phyloP scores from a whole-genome alignment of 768 basidiomycete species.

The Tephrocybe rancida region DNA sequence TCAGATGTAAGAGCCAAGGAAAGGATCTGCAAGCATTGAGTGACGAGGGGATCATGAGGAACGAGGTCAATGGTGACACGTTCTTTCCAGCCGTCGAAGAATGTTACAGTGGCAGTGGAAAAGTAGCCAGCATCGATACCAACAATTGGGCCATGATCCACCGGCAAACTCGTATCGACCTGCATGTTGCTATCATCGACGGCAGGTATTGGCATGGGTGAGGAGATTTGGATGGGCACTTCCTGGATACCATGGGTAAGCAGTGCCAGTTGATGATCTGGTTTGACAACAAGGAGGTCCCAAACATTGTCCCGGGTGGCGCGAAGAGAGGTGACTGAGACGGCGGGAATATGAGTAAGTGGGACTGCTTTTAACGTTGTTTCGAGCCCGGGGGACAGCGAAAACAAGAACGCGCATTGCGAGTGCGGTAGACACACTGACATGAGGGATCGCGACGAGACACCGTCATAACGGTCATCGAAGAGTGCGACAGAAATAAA shows the following conservation, averaged over 20 bases:
- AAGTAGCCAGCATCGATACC: slow-evolving; percentile 49
- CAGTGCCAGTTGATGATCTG: slow-evolving; percentile 54
- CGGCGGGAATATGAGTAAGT: slow-evolving; percentile 40
- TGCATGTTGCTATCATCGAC: slow-evolving; percentile 23
- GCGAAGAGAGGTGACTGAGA: slow-evolving; percentile 58
- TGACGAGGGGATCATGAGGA: slow-evolving; percentile 57
- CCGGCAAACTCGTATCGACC: slow-evolving; percentile 18
- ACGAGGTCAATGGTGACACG: slow-evolving; percentile 56
- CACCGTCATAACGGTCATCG: slow-evolving; percentile 67
- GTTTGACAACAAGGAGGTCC: slow-evolving; percentile 71
- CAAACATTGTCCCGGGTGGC: slow-evolving; percentile 63
- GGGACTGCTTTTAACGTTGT: slow-evolving; percentile 41
- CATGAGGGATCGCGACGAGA: slow-evolving; percentile 50
- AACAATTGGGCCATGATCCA: slow-evolving; percentile 38
- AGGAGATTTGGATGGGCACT: slow-evolving; percentile 34
- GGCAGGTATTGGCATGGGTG: slow-evolving; percentile 10
- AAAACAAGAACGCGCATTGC: slow-evolving; percentile 47
- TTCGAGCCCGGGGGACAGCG: slow-evolving; percentile 45
- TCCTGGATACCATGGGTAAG: slow-evolving; percentile 61
- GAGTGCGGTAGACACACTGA: slow-evolving; percentile 56
- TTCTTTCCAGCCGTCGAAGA: slow-evolving; percentile 48
- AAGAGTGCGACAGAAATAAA: slow-evolving; percentile 61
- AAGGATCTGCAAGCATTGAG: slow-evolving; percentile 61
- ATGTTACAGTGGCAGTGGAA: slow-evolving; percentile 55
- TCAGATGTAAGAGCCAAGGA: slow-evolving; percentile 61